Base-by-base conservation (phyloP, 148 eudicot species). In the Cornus controversa region DNA sequence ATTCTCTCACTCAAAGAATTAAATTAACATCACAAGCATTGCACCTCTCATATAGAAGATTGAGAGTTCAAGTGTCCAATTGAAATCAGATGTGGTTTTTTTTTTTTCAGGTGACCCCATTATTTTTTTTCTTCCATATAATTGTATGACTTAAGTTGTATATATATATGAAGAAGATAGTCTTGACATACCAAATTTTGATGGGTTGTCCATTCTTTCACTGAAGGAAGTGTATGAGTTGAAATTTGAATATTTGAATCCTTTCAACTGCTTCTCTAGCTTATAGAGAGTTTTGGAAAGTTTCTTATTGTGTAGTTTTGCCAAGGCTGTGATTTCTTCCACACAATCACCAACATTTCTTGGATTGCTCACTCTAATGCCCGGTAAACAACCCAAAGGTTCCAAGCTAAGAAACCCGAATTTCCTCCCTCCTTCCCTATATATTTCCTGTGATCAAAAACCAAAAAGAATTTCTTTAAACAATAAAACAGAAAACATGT, bases 341-440 rank as follows among this genome's bases (percentile, higher is more conserved):
- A 63, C 16, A 40, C 88, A 85, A 0, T 72, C 80, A 42, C 84
- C 79, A 28, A 62, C 64, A 28, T n/a, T n/a, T n/a, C n/a, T n/a
- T n/a, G 75, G 29, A 18, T 50, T 73, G 16, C 13, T 58, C 10
- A 65, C 36, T 72, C 81, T 77, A 15, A 75, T 15, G 16, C 66
- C 50, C 0, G 88, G 88, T 18, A 77, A n/a, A 65, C 90, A 85
- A 14, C 88, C 90, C 3, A 81, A 16, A 8, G 80, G 80, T 16
- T 79, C 80, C 67, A 83, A 69, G 45, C 74, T 83, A 5, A 85
- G 18, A 63, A 88, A 77, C 24, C 76, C 87, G 62, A 84, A 86
- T 75, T 85, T 89, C 60, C 88, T 81, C 2, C 88, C 89, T 69
- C 88, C 89, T 40, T 42, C 74, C 22, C 62, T 72, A 57, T 86